Evolutionary conservation across 2,329 filamentous ascomycete genomes (phyloP), one percentile per base, ranked within the genome.

Genomic region (Pseudogymnoascus sp.): DNA sequence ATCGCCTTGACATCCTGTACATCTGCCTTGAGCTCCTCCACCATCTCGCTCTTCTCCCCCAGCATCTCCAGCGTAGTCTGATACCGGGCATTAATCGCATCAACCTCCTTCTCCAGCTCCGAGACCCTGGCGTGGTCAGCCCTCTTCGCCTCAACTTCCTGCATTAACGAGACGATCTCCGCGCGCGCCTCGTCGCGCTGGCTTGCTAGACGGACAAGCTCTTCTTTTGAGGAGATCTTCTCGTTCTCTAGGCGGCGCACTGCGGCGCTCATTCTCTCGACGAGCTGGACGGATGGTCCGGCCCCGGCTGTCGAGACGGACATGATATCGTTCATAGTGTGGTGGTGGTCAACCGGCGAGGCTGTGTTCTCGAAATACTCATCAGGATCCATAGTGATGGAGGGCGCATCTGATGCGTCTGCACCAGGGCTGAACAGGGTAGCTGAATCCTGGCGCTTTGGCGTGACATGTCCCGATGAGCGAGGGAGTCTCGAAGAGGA

Each of bases 41-140:
- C 93, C 72, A 89, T 79, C 80, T 99, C 95, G 75, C 91, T 96
- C 84, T 96, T 96, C 83, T 99, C 95, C 1, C 95, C 95, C 63
- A 99, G 78, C 86, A 97, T 88, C 78, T 97, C 93, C 62, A 99
- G 80, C 65, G 91, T 96, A 12, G 92, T 95, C 73, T 96, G 87
- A 73, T 97, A 96, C 70, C 93, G 82, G 66, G 85, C 80, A 70
- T 90, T 87, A 67, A 97, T 79, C 43, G 85, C 84, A 28, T 77
- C 78, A 60, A 96, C 78, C 68, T 91, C 84, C 53, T 76, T 77
- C 74, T 96, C 88, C 12, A 97, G 75, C 65, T 83, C 80, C 18
- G 80, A 78, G 0, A 92, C 82, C 64, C 82, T 84, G 61, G 78
- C 75, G 12, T 86, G 83, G 2, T 84, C 83, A 1, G 76, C 77